phyloP scores from a whole-genome alignment of 2,329 filamentous ascomycete species.

The Botryotinia globosa region DNA sequence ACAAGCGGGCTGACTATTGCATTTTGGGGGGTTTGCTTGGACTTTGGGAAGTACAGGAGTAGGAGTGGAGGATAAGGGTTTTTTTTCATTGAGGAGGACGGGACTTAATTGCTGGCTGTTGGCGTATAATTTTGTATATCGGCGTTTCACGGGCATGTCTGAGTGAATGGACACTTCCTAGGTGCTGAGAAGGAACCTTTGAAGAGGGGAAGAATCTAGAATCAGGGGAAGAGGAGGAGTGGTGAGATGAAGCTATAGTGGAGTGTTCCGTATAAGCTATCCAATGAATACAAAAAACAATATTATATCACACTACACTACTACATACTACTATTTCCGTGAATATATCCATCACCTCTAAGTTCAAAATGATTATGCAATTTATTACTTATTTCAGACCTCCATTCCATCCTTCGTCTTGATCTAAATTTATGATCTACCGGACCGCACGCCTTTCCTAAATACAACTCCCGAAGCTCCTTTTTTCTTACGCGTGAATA shows the following conservation, averaged over 20 bases:
- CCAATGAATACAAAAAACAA: constrained; percentile 10
- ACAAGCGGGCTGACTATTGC: constrained; percentile 2
- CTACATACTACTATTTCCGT: background rate
- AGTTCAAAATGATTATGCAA: background rate
- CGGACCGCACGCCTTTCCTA: background rate
- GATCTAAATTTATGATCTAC: background rate
- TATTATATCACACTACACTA: constrained; percentile 2
- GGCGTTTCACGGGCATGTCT: constrained; percentile 32
- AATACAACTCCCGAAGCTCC: background rate
- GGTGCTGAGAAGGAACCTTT: background rate
- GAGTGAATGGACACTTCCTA: constrained; percentile 25
- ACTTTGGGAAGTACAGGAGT: constrained; percentile 19
- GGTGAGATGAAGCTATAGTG: constrained; percentile 3
- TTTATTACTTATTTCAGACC: background rate
- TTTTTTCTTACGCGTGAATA: background rate
- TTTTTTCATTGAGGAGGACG: constrained; percentile 16
- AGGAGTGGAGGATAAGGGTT: constrained; percentile 25
- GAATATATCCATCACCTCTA: background rate
- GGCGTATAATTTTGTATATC: constrained; percentile 30
- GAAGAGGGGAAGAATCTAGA: constrained; percentile 16
- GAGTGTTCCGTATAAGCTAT: background rate
- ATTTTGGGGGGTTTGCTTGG: constrained; percentile 8
- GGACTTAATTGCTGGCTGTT: constrained; percentile 29
- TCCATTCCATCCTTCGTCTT: background rate
- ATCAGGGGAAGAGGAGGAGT: constrained; percentile 24